Conservation (phyloP, 2,329 filamentous ascomycete species). For the Phaeosphaeria sp. region DNA sequence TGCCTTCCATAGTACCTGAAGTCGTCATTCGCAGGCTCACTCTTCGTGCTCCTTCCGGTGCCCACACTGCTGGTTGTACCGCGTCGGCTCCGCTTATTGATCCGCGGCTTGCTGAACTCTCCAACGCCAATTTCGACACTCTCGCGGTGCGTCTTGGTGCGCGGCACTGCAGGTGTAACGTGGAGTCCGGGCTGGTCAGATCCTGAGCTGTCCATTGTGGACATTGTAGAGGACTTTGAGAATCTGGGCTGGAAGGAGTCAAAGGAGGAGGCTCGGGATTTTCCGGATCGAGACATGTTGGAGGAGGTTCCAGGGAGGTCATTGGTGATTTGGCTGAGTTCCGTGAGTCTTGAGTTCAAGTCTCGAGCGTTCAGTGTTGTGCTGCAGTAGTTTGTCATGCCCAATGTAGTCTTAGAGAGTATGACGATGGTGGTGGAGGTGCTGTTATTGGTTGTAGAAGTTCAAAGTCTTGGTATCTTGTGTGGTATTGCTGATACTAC, state of each 20-base stretch:
- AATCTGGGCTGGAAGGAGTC: constrained; percentile 26
- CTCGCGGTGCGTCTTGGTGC: constrained; percentile 16
- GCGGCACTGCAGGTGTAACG: constrained; percentile 18
- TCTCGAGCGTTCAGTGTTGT: constrained; percentile 34
- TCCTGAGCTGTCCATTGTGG: constrained; percentile 25
- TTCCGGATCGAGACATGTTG: constrained; percentile 23
- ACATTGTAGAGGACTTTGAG: constrained; percentile 36
- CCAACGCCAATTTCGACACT: constrained; percentile 29
- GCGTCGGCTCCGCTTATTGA: constrained; percentile 23
- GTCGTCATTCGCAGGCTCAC: constrained; percentile 19
- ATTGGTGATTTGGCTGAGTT: constrained; percentile 11
- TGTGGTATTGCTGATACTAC: not conserved
- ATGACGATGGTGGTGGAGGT: constrained; percentile 8
- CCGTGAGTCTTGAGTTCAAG: constrained; percentile 29
- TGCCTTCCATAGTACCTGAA: constrained; percentile 46
- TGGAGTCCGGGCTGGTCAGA: constrained; percentile 19
- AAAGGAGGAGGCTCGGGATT: constrained; percentile 39
- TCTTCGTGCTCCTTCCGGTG: constrained; percentile 17
- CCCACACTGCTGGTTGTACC: constrained; percentile 22
- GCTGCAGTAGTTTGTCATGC: constrained; percentile 40
- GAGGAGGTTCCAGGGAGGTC: constrained; percentile 20
- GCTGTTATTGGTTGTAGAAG: constrained; percentile 2
- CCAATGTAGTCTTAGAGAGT: constrained; percentile 17
- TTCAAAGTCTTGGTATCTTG: constrained; percentile 6
- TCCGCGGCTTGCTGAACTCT: constrained; percentile 37